Evolutionary conservation across 495 filamentous ascomycete species (phyloP).

Genomic region (Pseudomonodictys pantanalensis): DNA sequence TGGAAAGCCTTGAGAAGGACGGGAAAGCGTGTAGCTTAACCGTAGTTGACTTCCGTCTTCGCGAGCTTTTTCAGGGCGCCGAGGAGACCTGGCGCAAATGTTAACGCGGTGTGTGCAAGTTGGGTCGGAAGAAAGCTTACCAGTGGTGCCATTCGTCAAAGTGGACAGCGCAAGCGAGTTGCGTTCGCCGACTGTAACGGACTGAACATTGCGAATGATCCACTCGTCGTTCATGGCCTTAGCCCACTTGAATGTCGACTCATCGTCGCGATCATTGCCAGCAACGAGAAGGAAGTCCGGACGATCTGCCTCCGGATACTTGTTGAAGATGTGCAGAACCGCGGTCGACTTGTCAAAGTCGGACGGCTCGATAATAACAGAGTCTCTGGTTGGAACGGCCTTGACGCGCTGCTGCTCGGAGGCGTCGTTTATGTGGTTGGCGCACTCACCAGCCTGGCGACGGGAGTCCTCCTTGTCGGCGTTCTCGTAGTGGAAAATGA

Average conservation of each 20-base stretch:
- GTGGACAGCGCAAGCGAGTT: constrained; percentile 86
- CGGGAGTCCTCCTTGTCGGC: constrained; percentile 67
- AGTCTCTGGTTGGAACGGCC: constrained; percentile 74
- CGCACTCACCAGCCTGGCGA: constrained; percentile 79
- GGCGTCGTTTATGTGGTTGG: constrained; percentile 89
- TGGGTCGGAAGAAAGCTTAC: constrained; percentile 45
- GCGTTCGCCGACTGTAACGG: constrained; percentile 76
- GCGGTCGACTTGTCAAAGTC: constrained; percentile 84
- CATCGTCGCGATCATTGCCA: constrained; percentile 87
- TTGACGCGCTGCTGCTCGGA: constrained; percentile 78
- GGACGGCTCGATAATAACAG: constrained; percentile 74
- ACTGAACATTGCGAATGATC: constrained; percentile 65
- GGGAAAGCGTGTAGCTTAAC: too few relatives aligned
- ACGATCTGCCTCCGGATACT: constrained; percentile 45
- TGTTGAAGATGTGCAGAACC: constrained; percentile 64
- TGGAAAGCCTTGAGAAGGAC: too few relatives aligned
- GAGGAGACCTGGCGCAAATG: constrained; percentile 12
- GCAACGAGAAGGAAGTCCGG: constrained; percentile 82
- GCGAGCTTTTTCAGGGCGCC: constrained; percentile 15
- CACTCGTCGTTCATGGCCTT: constrained; percentile 62
- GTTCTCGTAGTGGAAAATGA: constrained; percentile 81
- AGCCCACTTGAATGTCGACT: constrained; percentile 90
- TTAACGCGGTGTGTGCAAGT: neutral
- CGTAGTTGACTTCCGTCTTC: too few relatives aligned
- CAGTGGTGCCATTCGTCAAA: constrained; percentile 83